A percentile compares a stretch with the other conserved stretches of the same genome.
Evolutionary conservation across 257 asterid species (phyloP).

Genomic region (Nicotiana obtusifolia): DNA sequence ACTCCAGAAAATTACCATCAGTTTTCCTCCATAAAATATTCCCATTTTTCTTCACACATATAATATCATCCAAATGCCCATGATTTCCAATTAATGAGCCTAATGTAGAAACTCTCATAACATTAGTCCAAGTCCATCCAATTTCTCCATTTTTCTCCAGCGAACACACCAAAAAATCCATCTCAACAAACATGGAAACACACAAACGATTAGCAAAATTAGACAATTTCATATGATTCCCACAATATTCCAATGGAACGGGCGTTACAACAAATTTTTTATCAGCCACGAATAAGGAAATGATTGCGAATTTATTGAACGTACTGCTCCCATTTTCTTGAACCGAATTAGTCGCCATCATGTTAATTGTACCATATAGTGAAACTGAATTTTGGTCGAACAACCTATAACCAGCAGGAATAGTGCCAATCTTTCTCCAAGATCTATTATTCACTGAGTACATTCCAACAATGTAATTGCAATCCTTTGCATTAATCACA

Average conservation of each 20-base stretch:
- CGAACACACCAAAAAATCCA: not conserved
- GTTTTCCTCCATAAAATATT: conserved; percentile 4
- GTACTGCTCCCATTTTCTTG: not conserved
- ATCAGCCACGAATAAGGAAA: not conserved
- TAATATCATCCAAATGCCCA: not conserved
- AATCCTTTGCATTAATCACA: not conserved
- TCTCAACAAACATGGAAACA: not conserved
- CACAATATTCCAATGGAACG: not conserved
- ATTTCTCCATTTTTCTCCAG: not conserved
- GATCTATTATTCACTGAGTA: not conserved
- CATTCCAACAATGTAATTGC: not conserved
- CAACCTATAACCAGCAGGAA: not conserved
- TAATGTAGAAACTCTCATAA: not conserved
- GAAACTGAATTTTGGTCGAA: not conserved
- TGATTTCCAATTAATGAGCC: not conserved
- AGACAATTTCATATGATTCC: not conserved
- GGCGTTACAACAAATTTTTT: not conserved
- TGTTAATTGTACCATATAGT: not conserved
- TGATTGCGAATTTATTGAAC: not conserved
- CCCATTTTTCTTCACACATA: not conserved
- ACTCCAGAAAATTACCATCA: not conserved
- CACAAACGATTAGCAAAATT: not conserved
- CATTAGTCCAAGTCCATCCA: not conserved
- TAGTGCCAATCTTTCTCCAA: not conserved
- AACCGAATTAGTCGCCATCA: not conserved